phyloP scores from a whole-genome alignment of 805 yeast species.

The Pichia cabralensis region DNA sequence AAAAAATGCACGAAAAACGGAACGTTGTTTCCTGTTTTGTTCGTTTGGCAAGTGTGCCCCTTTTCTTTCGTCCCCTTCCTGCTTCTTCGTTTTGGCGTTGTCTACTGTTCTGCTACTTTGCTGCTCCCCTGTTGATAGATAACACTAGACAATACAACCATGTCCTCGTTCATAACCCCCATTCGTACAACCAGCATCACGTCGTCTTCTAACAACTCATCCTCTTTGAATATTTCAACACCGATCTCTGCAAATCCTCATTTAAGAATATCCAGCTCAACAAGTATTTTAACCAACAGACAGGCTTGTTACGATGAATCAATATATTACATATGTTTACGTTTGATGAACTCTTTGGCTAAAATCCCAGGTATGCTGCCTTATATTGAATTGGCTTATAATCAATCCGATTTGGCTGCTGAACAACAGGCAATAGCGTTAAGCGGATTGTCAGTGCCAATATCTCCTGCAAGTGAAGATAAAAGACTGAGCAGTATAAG shows the following conservation, averaged over 20 bases:
- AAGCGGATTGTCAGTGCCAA: slow-evolving; percentile 1
- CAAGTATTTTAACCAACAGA: slow-evolving; percentile 47
- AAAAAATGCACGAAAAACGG: no score
- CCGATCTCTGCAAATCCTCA: slow-evolving; percentile 13
- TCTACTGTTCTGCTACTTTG: no score
- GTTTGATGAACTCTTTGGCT: slow-evolving; percentile 44
- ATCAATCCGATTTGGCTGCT: slow-evolving; percentile 55
- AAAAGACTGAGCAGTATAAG: background rate
- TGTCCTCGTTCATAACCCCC: slow-evolving; percentile 18
- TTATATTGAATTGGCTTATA: slow-evolving; percentile 52
- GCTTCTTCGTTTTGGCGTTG: no score
- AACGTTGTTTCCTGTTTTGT: no score
- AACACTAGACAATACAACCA: no score
- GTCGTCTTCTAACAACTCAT: slow-evolving; percentile 6
- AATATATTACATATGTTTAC: slow-evolving; percentile 54
- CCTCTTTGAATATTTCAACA: slow-evolving; percentile 20
- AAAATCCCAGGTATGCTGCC: slow-evolving; percentile 60
- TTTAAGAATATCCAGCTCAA: slow-evolving; percentile 14
- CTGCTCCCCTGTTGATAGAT: no score
- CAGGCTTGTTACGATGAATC: slow-evolving; percentile 57
- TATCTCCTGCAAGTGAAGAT: slow-evolving; percentile 1
- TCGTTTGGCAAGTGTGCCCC: no score
- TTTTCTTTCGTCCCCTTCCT: no score
- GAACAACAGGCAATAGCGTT: slow-evolving; percentile 52
- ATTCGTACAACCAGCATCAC: slow-evolving; percentile 14